phyloP scores from a whole-genome alignment of 257 asterid genomes.

The Rauvolfia tetraphylla region DNA sequence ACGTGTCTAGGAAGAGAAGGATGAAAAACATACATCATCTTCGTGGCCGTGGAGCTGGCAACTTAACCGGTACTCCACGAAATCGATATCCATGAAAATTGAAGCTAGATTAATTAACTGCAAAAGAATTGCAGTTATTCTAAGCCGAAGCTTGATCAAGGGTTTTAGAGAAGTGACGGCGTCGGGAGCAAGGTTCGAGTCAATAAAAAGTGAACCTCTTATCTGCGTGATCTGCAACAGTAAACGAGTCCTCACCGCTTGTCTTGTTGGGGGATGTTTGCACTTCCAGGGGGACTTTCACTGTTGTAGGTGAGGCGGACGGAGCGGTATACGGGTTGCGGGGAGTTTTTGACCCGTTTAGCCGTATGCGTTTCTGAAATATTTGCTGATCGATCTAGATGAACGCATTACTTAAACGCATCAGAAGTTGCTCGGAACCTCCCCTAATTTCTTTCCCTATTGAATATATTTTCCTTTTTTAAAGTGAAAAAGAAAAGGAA shows the following conservation, averaged over 20 bases:
- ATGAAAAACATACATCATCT: conserved; percentile 64
- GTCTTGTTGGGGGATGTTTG: not conserved
- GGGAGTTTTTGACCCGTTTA: no score
- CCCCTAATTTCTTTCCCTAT: no score
- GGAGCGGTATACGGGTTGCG: no score
- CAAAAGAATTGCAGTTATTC: not conserved
- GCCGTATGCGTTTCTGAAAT: no score
- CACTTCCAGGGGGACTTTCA: not conserved
- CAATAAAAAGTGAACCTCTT: not conserved
- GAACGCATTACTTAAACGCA: no score
- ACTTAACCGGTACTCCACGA: conserved; percentile 62
- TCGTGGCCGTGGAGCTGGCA: conserved; percentile 92
- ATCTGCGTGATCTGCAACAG: not conserved
- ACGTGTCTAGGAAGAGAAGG: not conserved
- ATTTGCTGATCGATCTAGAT: no score
- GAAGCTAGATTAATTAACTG: not conserved
- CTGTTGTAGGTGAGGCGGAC: no score
- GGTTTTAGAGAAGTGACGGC: not conserved
- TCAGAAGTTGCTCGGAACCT: no score
- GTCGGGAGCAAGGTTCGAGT: not conserved
- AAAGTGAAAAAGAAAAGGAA: no score
- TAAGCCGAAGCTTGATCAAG: not conserved
- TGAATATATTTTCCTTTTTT: no score
- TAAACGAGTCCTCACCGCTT: not conserved
- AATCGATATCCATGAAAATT: conserved; percentile 66